Percentiles rank a stretch among this genome's conserved stretches.
Conservation (phyloP, 2,329 filamentous ascomycete species). For the Sclerotinia trifoliorum region DNA sequence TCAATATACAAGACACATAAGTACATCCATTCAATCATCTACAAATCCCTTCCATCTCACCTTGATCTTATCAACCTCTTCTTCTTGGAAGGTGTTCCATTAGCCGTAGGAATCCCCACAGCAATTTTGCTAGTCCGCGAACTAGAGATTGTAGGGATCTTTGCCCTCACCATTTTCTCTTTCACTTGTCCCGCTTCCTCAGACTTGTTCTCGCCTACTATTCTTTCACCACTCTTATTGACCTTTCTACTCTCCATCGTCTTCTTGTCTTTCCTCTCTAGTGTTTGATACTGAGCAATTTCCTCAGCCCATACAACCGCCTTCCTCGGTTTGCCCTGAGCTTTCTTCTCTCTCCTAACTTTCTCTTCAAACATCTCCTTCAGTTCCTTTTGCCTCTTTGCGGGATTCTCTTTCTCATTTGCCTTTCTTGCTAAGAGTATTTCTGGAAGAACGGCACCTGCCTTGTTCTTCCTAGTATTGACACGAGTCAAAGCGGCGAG, state of each 20-base stretch:
- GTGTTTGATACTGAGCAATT: conserved; percentile 36
- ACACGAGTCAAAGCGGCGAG: conserved; percentile 45
- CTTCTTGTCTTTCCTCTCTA: conserved; percentile 31
- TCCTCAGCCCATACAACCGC: conserved; percentile 39
- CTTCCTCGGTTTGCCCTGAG: conserved; percentile 33
- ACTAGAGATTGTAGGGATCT: conserved; percentile 30
- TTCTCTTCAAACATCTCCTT: conserved; percentile 41
- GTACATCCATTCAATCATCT: neutral
- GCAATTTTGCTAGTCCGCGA: conserved; percentile 32
- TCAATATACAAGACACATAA: conserved; percentile 5
- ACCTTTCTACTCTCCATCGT: conserved; percentile 29
- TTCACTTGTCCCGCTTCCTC: conserved; percentile 28
- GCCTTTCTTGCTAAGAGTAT: conserved; percentile 40
- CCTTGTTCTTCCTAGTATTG: conserved; percentile 50
- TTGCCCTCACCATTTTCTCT: conserved; percentile 34
- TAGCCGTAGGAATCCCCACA: conserved; percentile 34
- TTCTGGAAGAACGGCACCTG: conserved; percentile 40
- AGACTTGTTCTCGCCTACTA: conserved; percentile 30
- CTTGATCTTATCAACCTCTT: conserved; percentile 26
- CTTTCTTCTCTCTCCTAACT: conserved; percentile 29
- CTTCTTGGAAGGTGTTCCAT: conserved; percentile 39
- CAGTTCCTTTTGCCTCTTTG: conserved; percentile 40
- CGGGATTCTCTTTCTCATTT: conserved; percentile 44
- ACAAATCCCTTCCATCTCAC: neutral
- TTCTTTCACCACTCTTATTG: conserved; percentile 11